These are phyloP conservation scores for Globisporangium echinulatum DNA, from an alignment of 352 stramenopile genomes.

Conservation along the genomic window DNA sequence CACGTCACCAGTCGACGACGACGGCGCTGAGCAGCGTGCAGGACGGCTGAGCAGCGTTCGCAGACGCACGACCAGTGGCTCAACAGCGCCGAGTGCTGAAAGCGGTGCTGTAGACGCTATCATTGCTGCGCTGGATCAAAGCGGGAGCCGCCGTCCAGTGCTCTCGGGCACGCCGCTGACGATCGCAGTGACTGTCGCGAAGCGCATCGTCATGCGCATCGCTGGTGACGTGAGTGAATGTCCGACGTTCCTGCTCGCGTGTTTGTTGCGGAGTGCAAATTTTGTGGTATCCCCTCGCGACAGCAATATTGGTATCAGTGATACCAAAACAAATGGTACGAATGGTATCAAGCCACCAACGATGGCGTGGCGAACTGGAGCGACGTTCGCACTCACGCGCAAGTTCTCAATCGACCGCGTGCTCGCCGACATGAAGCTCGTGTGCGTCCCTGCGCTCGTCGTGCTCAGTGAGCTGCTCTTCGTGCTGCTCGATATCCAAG, in stretches of 20 bases:
- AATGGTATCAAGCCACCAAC: not conserved
- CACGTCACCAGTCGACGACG: not conserved
- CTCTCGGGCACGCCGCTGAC: conserved; percentile 18
- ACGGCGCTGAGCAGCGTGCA: not conserved
- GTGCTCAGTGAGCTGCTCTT: conserved; percentile 52
- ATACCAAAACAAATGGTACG: too few species aligned
- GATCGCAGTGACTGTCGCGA: conserved; percentile 22
- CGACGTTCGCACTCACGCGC: conserved; percentile 35
- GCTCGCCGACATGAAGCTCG: conserved; percentile 28
- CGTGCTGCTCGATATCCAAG: conserved; percentile 29
- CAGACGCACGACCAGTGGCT: not conserved
- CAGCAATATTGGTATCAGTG: not conserved
- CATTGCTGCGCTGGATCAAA: not conserved
- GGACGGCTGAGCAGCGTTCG: not conserved
- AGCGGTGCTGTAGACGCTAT: too few species aligned
- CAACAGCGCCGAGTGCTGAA: not conserved
- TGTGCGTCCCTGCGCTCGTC: conserved; percentile 26
- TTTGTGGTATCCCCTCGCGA: conserved; percentile 20
- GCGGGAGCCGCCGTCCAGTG: not conserved
- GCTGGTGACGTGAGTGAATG: conserved; percentile 26
- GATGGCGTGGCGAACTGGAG: conserved; percentile 23
- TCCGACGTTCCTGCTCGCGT: conserved; percentile 32
- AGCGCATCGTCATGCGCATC: conserved; percentile 37
- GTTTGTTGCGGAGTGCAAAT: conserved; percentile 33
- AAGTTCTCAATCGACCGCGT: conserved; percentile 42